phyloP scores from a whole-genome alignment of 1,284 basidiomycete genomes.

The Tranzscheliella williamsii region DNA sequence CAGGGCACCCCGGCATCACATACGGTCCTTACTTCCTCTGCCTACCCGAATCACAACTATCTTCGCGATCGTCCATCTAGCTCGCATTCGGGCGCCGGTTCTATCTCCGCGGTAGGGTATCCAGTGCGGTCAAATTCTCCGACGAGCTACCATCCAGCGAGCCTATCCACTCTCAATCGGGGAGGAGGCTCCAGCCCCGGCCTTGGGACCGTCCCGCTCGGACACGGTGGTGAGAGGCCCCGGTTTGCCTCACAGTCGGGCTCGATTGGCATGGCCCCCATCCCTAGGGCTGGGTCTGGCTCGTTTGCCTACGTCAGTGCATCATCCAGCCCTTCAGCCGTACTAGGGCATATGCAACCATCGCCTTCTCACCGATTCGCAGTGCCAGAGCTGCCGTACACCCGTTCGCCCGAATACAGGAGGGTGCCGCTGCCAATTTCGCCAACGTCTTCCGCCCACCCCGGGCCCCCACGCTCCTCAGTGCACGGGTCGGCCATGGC shows the following conservation, averaged over 20 bases:
- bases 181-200: slow-evolving; percentile 27
- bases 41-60: too few relatives aligned
- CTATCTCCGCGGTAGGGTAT: too few relatives aligned
- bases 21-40: too few relatives aligned
- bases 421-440: slow-evolving; percentile 26
- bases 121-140: too few relatives aligned
- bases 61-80: too few relatives aligned
- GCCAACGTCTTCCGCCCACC: slow-evolving; percentile 8
- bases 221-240: slow-evolving; percentile 9
- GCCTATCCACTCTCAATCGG: slow-evolving; percentile 7
- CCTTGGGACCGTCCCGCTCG: slow-evolving; percentile 4
- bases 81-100: too few relatives aligned
- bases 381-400: slow-evolving; percentile 22
- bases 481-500: too few relatives aligned
- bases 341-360: slow-evolving; percentile 21
- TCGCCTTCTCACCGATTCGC: slow-evolving; percentile 40
- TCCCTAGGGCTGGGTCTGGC: slow-evolving; percentile 14
- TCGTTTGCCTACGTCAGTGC: slow-evolving; percentile 18
- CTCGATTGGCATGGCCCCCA: slow-evolving; percentile 4
- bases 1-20: neutral
- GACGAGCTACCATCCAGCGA: too few relatives aligned
- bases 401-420: slow-evolving; percentile 26
- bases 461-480: too few relatives aligned
- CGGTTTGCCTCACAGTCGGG: slow-evolving; percentile 12
- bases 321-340: slow-evolving; percentile 25